phyloP scores from a whole-genome alignment of 176 grass and related monocot species.

The Pontederia paniculata region DNA sequence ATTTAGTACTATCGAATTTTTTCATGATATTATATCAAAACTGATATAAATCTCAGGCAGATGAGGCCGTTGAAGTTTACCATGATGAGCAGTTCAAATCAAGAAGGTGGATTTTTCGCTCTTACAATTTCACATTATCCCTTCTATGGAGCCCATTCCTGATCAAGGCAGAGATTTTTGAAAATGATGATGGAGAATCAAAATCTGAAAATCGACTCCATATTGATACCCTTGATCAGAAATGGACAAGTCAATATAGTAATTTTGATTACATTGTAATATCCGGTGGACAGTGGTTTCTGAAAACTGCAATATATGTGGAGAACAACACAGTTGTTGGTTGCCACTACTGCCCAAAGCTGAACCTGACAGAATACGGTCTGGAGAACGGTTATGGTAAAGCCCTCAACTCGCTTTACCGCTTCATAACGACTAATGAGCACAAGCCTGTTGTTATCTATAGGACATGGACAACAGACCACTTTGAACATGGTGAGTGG shows the following conservation, averaged over 20 bases:
- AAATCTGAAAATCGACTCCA: constrained; percentile 54
- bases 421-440: constrained; percentile 33
- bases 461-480: constrained; percentile 62
- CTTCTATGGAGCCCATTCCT: constrained; percentile 78
- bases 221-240: constrained; percentile 44
- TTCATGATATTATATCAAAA: neutral
- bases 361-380: constrained; percentile 41
- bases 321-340: constrained; percentile 40
- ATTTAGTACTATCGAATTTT: neutral
- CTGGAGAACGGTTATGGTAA: constrained; percentile 34
- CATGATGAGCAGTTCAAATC: constrained; percentile 57
- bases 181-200: constrained; percentile 65
- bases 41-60: constrained; percentile 33
- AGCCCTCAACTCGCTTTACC: constrained; percentile 34
- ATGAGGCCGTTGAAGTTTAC: constrained; percentile 70
- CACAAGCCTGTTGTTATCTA: constrained; percentile 66
- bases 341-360: constrained; percentile 58
- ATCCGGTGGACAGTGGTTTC: constrained; percentile 79
- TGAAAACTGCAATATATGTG: constrained; percentile 64
- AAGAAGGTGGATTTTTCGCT: constrained; percentile 60
- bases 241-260: constrained; percentile 47
- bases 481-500: constrained; percentile 76
- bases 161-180: constrained; percentile 62
- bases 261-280: constrained; percentile 72
- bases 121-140: constrained; percentile 64